phyloP scores from a whole-genome alignment of 495 filamentous ascomycete genomes.

The Aspergillus diversus region DNA sequence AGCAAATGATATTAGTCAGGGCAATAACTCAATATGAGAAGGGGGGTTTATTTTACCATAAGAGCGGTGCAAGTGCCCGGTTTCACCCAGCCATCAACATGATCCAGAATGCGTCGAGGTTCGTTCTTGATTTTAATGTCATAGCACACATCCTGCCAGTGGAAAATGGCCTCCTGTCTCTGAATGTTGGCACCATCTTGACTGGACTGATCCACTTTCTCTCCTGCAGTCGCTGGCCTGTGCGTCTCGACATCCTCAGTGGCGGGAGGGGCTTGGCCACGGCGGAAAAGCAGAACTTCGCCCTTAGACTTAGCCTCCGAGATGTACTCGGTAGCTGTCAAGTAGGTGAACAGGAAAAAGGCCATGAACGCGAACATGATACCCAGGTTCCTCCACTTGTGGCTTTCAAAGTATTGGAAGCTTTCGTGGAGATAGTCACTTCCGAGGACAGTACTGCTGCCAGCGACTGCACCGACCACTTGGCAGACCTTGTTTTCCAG shows the following conservation, averaged over 20 bases:
- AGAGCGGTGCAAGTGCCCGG: constrained; percentile 69
- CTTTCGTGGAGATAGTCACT: constrained; percentile 55
- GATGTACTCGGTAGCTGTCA: constrained; percentile 51
- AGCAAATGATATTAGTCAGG: constrained; percentile 15
- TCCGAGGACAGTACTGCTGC: constrained; percentile 49
- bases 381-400: constrained; percentile 74
- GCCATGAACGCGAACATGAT: constrained; percentile 68
- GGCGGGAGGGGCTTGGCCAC: constrained; percentile 37
- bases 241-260: constrained; percentile 38
- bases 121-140: constrained; percentile 66
- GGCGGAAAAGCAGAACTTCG: constrained; percentile 57
- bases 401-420: constrained; percentile 57
- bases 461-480: constrained; percentile 57
- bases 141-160: constrained; percentile 81
- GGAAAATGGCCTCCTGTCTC: constrained; percentile 68
- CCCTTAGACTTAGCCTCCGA: constrained; percentile 55
- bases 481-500: constrained; percentile 48
- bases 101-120: constrained; percentile 60
- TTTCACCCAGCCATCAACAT: constrained; percentile 68
- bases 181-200: constrained; percentile 52
- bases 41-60: constrained; percentile 43
- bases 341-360: constrained; percentile 59
- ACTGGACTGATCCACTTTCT: constrained; percentile 48
- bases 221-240: constrained; percentile 32
- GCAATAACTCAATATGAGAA: background rate